These are phyloP conservation scores for Avicennia marina DNA, from an alignment of 257 asterid genomes.

Conservation along the genomic window DNA sequence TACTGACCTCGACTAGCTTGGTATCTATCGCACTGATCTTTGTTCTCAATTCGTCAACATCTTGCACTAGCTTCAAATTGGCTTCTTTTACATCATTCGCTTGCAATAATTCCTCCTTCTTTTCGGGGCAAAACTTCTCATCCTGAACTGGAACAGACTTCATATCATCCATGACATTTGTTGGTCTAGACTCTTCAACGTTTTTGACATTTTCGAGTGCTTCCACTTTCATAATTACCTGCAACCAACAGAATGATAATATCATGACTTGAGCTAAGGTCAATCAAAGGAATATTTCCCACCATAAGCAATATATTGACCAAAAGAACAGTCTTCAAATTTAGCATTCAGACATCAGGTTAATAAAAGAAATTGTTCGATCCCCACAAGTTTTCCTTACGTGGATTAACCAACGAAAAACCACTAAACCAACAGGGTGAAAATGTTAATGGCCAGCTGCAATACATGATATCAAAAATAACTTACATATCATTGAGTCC, in stretches of 20 bases:
- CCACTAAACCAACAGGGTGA: neutral
- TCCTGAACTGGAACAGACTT: conserved; percentile 27
- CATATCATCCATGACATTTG: conserved; percentile 26
- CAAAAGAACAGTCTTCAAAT: too few relatives aligned
- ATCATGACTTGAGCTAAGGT: neutral
- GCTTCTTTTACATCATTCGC: conserved; percentile 32
- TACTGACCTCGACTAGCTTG: conserved; percentile 58
- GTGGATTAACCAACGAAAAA: neutral
- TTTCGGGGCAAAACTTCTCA: conserved; percentile 26
- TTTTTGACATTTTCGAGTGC: conserved; percentile 32
- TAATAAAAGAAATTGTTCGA: too few relatives aligned
- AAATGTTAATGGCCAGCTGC: neutral
- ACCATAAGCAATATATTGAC: too few relatives aligned
- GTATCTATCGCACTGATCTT: conserved; percentile 50
- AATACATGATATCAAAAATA: neutral
- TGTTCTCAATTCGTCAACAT: conserved; percentile 44
- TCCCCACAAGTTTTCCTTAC: too few relatives aligned
- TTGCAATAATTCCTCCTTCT: conserved; percentile 23
- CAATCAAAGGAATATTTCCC: neutral
- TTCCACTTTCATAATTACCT: conserved; percentile 38
- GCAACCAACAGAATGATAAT: conserved; percentile 16
- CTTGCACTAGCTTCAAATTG: conserved; percentile 30
- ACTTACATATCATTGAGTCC: neutral
- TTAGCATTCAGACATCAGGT: too few relatives aligned
- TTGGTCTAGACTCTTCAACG: conserved; percentile 32